Evolutionary conservation across 2,329 filamentous ascomycete genomes (phyloP).

Genomic region (Lasiodiplodia gonubiensis): DNA sequence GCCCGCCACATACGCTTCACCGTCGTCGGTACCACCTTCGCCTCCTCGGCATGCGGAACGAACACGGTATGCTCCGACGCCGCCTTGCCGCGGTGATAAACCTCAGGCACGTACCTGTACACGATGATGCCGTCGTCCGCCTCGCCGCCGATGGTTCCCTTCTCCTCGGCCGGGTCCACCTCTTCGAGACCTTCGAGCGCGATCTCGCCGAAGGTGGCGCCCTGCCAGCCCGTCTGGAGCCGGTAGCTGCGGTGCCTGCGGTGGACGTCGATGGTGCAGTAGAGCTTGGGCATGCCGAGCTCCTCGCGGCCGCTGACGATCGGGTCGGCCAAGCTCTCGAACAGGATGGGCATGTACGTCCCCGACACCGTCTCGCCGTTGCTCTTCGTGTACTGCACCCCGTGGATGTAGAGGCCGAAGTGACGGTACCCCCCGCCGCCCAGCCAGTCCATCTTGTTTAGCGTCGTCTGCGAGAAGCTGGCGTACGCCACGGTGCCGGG

Average conservation of each 20-base stretch:
- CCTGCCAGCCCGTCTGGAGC: conserved; percentile 49
- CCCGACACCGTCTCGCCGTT: conserved; percentile 57
- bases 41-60: conserved; percentile 42
- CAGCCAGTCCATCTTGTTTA: conserved; percentile 63
- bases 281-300: conserved; percentile 66
- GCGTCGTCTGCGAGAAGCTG: conserved; percentile 46
- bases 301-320: conserved; percentile 67
- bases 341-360: conserved; percentile 62
- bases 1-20: conserved; percentile 46
- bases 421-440: conserved; percentile 64
- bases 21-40: conserved; percentile 42
- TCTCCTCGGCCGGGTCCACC: conserved; percentile 24
- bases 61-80: conserved; percentile 62
- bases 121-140: conserved; percentile 58
- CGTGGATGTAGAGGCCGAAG: conserved; percentile 67
- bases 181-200: conserved; percentile 36
- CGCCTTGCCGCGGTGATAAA: conserved; percentile 55
- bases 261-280: conserved; percentile 56
- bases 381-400: conserved; percentile 61
- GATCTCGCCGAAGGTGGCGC: conserved; percentile 42
- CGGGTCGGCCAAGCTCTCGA: conserved; percentile 65
- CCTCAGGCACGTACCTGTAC: conserved; percentile 64
- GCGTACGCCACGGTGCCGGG: conserved; percentile 48
- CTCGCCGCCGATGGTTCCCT: conserved; percentile 27
- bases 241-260: conserved; percentile 45